These are phyloP conservation scores for Alliaria petiolata DNA, from an alignment of 345 rosid species.

Conservation along the genomic window DNA sequence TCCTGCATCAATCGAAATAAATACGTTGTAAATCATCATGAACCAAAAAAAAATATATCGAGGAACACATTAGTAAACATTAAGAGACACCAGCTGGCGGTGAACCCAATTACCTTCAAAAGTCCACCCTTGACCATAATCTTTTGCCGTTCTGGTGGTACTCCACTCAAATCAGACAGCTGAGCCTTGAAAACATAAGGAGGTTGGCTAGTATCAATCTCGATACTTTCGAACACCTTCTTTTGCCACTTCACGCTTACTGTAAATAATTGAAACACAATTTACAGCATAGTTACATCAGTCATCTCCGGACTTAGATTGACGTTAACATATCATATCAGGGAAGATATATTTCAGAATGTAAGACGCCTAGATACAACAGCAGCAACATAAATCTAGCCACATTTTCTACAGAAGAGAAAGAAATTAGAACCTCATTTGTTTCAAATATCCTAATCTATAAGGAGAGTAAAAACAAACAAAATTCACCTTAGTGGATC, in stretches of 20 bases:
- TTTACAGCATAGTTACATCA: not conserved
- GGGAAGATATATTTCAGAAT: too few relatives aligned
- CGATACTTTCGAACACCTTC: conserved; percentile 70
- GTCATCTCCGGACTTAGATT: not conserved
- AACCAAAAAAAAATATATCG: too few relatives aligned
- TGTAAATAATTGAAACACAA: conserved; percentile 16
- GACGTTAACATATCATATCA: too few relatives aligned
- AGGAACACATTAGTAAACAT: not conserved
- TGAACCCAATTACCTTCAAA: conserved; percentile 50
- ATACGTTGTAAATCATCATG: not conserved
- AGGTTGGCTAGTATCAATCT: conserved; percentile 72
- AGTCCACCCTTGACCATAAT: conserved; percentile 94
- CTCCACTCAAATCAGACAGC: conserved; percentile 81
- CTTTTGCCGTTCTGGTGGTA: conserved; percentile 94
- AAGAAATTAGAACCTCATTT: too few relatives aligned
- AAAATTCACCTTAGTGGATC: too few relatives aligned
- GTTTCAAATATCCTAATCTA: too few relatives aligned
- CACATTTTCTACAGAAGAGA: too few relatives aligned
- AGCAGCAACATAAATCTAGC: too few relatives aligned
- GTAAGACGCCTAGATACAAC: too few relatives aligned
- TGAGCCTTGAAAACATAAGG: conserved; percentile 85
- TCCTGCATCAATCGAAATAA: conserved; percentile 45
- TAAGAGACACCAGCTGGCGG: too few relatives aligned
- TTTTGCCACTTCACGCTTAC: conserved; percentile 95
- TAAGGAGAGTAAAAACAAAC: too few relatives aligned